Base-by-base conservation (phyloP, 208 protist genomes). In the Phytomonas sp. region DNA sequence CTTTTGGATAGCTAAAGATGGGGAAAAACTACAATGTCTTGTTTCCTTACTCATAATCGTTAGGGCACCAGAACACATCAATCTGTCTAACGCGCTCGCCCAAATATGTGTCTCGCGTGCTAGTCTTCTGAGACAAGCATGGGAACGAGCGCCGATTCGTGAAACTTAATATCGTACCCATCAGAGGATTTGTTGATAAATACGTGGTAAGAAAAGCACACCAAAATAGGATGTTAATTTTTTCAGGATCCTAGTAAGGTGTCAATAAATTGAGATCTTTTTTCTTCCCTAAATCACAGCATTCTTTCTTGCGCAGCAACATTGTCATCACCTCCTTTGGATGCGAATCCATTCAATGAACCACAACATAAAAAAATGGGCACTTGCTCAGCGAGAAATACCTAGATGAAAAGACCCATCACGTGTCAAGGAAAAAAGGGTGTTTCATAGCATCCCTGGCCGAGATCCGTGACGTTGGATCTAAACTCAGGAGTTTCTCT, bases 371-470 rank as follows among this genome's bases (percentile, higher is more conserved):
- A 56, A 26, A 17, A 26, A 11, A 23, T 26, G 46, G 20, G 20
- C 40, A 20, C 23, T 56, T 26, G 9, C 5, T 20, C 46, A 26
- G 23, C 9, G 6, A 26, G 6, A 17, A 23, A 56, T 56, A 17
- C 46, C 20, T 5, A 23, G 0, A 5, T 26, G 46, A 1, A 56
- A 26, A 56, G 20, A 56, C 26, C 4, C 20, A 56, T 56, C 51
- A 51, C 51, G 34, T 40, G 30, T 77, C 56, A 29, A 43, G 29
- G 33, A 81, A 94, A 68, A 84, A 96, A 17, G 78, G 73, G 59
- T 97, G 88, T 20, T 31, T 60, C 28, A 96, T 77, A 0, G 88
- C 85, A 28, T 82, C 76, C 6, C 40, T 67, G 0, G 93, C 85
- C 32, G 71, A 84, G 28, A 75, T 43, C 26, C 93, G 77, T 4